Evolutionary conservation across 2,329 filamentous ascomycete genomes (phyloP).

Genomic region (Aspergillus melleus): DNA sequence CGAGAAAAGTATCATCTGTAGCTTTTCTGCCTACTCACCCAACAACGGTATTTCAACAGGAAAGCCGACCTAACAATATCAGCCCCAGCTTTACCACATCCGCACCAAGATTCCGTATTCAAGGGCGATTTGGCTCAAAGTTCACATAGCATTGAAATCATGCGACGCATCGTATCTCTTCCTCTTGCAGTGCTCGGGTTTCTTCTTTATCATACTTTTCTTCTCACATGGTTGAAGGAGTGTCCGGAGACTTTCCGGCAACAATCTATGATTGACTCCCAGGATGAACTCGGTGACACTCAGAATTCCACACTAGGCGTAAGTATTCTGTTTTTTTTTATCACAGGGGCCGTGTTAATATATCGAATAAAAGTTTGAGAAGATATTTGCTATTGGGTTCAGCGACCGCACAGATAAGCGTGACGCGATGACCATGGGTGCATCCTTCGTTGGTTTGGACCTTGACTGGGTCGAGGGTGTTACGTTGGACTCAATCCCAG

Average conservation of each 20-base stretch:
- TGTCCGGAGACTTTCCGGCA: not conserved
- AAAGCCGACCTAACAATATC: too few species aligned
- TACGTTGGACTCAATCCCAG: too few species aligned
- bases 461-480: not conserved
- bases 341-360: not conserved
- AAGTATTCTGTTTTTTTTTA: not conserved
- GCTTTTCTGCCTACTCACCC: too few species aligned
- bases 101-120: too few species aligned
- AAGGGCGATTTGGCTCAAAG: too few species aligned
- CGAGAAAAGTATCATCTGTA: too few species aligned
- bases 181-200: not conserved
- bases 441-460: not conserved
- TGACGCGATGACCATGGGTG: conserved; percentile 1
- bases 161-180: not conserved
- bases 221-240: not conserved
- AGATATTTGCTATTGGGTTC: conserved; percentile 3
- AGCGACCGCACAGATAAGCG: conserved; percentile 3
- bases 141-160: not conserved
- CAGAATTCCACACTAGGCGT: conserved; percentile 3
- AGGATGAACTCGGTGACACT: not conserved
- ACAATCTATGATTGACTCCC: not conserved
- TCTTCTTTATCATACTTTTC: not conserved
- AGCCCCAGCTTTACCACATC: too few species aligned
- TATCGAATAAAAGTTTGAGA: not conserved
- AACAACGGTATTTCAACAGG: too few species aligned